Conservation (phyloP, 257 asterid genomes). For the Thymus quinquecostatus region DNA sequence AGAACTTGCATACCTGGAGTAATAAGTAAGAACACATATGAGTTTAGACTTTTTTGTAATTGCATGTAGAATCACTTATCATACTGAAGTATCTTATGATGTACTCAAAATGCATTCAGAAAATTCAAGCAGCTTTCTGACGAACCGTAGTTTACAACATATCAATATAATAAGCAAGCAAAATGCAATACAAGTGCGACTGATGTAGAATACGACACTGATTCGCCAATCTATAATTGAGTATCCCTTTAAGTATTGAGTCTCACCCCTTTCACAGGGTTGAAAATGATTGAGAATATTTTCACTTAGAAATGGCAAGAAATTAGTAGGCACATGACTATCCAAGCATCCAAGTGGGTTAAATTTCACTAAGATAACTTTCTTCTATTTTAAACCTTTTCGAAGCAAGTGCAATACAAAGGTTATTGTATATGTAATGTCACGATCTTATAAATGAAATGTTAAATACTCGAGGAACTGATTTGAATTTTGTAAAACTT, state of each 20-base stretch:
- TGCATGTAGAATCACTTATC: slow-evolving; percentile 21
- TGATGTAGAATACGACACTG: neutral
- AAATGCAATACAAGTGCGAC: neutral
- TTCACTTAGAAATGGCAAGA: neutral
- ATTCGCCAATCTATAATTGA: neutral
- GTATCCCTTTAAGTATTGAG: neutral
- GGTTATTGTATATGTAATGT: neutral
- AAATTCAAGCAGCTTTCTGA: slow-evolving; percentile 17
- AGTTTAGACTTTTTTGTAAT: slow-evolving; percentile 11
- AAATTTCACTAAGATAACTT: neutral
- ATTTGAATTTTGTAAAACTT: neutral
- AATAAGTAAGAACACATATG: neutral
- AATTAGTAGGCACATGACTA: neutral
- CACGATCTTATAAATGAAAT: neutral
- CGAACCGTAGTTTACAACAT: slow-evolving; percentile 18
- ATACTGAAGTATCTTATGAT: slow-evolving; percentile 19
- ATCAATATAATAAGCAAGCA: neutral
- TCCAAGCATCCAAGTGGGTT: slow-evolving; percentile 12
- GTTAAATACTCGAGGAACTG: neutral
- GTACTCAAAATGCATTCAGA: slow-evolving; percentile 7
- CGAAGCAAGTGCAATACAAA: neutral
- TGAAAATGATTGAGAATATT: slow-evolving; percentile 5
- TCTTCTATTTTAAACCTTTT: neutral
- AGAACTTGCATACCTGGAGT: slow-evolving; percentile 85
- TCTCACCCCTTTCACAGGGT: neutral